A percentile compares a stretch with the other conserved stretches of the same genome.
These are phyloP conservation scores for Solanum corneliomulleri DNA, from an alignment of 257 asterid genomes.

Conservation along the genomic window DNA sequence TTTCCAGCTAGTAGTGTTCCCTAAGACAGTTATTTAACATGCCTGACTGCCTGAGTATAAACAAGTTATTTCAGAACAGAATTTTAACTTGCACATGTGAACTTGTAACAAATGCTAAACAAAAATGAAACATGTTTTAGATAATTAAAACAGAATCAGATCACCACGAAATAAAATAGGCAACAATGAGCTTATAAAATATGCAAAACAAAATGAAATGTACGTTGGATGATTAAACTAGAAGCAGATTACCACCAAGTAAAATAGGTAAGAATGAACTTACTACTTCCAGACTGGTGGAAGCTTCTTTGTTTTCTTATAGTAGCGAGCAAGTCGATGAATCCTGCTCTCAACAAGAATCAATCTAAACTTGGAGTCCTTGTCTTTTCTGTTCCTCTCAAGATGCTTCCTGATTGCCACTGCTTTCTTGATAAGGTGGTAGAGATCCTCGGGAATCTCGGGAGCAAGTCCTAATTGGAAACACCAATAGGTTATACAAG, in stretches of 20 bases:
- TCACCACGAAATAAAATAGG: not conserved
- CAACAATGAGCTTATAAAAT: not conserved
- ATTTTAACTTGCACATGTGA: not conserved
- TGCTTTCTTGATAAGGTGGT: constrained; percentile 34
- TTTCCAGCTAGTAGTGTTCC: not conserved
- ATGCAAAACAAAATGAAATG: not conserved
- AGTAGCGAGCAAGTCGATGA: constrained; percentile 31
- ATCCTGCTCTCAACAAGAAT: constrained; percentile 37
- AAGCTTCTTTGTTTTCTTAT: constrained; percentile 35
- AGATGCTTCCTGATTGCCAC: constrained; percentile 34
- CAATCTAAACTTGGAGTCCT: constrained; percentile 31
- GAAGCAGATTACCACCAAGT: not conserved
- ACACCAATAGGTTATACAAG: not conserved
- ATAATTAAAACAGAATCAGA: not conserved
- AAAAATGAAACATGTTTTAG: not conserved
- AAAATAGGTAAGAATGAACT: not conserved
- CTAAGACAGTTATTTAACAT: not conserved
- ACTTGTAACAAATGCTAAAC: not conserved
- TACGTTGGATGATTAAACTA: not conserved
- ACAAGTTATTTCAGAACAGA: not conserved
- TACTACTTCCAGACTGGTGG: constrained; percentile 37
- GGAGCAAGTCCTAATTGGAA: constrained; percentile 19
- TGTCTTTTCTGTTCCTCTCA: constrained; percentile 31
- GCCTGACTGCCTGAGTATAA: not conserved
- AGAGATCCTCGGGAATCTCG: constrained; percentile 29